These are phyloP conservation scores for Penicillium verhagenii DNA, from an alignment of 495 filamentous ascomycete species.

Conservation along the genomic window DNA sequence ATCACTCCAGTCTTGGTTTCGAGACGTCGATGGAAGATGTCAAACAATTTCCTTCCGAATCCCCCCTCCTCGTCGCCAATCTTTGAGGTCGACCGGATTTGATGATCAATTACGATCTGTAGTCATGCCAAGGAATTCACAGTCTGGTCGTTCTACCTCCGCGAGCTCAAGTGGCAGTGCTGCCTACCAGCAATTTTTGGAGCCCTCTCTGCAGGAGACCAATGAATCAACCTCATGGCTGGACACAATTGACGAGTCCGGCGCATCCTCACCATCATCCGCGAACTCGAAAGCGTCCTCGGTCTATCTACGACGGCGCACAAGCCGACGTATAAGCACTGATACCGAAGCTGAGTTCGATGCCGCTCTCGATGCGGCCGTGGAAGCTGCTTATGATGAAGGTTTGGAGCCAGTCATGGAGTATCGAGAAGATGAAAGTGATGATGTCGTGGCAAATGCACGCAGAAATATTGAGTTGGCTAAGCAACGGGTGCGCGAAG, in stretches of 20 bases:
- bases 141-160: slow-evolving; percentile 25
- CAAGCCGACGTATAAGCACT: slow-evolving; percentile 64
- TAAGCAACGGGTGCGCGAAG: slow-evolving; percentile 75
- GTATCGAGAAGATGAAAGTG: slow-evolving; percentile 35
- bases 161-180: slow-evolving; percentile 13
- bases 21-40: slow-evolving; percentile 22
- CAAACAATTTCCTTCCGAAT: slow-evolving; percentile 20
- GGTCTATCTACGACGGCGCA: slow-evolving; percentile 62
- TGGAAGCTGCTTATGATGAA: slow-evolving; percentile 95
- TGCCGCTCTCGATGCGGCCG: slow-evolving; percentile 90
- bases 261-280: slow-evolving; percentile 76
- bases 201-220: slow-evolving; percentile 37
- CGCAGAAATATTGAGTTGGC: slow-evolving; percentile 73
- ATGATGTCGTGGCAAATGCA: slow-evolving; percentile 55
- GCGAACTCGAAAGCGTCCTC: slow-evolving; percentile 76
- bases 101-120: slow-evolving; percentile 1
- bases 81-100: slow-evolving; percentile 31
- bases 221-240: slow-evolving; percentile 90
- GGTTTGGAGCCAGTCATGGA: slow-evolving; percentile 71
- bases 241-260: slow-evolving; percentile 95
- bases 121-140: neutral
- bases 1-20: slow-evolving; percentile 20
- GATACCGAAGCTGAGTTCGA: slow-evolving; percentile 91
- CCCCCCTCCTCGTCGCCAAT: slow-evolving; percentile 43
- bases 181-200: slow-evolving; percentile 24